Evolutionary conservation across 495 filamentous ascomycete species (phyloP), one percentile per base, ranked within the genome.

Genomic region (Glonium stellatum): DNA sequence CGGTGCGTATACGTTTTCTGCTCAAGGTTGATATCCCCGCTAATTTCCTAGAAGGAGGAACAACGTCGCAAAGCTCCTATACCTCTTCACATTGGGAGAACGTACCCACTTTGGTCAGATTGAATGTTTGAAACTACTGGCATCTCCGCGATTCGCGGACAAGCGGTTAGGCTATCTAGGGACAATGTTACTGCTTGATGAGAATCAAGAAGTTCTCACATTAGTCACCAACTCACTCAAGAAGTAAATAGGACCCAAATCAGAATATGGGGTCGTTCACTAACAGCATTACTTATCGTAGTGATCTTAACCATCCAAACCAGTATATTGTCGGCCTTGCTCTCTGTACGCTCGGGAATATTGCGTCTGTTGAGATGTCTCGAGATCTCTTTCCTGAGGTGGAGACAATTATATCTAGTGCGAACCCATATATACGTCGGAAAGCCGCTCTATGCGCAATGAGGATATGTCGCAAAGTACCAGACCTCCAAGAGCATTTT

Each of bases 381-480:
- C 82, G 93, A 75, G 93, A 98, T 75, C 79, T 98, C 21, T 98
- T 97, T 74, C 79, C 88, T 64, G 91, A 98, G 79, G 87, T 98
- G 65, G 95, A 97, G 75, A 85, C 77, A 42, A 83, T 97, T 19
- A 76, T 97, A 57, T 89, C 90, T 12, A 95, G 89, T 31, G 86
- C 90, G 37, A 98, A 98, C 72, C 92, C 93, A 11, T 98, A 98
- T 66, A 96, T 97, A 69, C 85, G 92, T 52, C 84, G 93, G 52
- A 98, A 98, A 79, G 93, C 95, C 36, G 95, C 93, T 5, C 81
- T 98, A n/a, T 98, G 93, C 73, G 93, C 93, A n/a, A 98, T 98
- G 95, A 82, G 95, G 41, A 95, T 98, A 76, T 96, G 91, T 75
- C 85, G 91, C 64, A 98, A 98, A 73, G 95, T 97, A 44, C 93